Evolutionary conservation across 805 yeast genomes (phyloP).

Genomic region (Grigorovia humatica): DNA sequence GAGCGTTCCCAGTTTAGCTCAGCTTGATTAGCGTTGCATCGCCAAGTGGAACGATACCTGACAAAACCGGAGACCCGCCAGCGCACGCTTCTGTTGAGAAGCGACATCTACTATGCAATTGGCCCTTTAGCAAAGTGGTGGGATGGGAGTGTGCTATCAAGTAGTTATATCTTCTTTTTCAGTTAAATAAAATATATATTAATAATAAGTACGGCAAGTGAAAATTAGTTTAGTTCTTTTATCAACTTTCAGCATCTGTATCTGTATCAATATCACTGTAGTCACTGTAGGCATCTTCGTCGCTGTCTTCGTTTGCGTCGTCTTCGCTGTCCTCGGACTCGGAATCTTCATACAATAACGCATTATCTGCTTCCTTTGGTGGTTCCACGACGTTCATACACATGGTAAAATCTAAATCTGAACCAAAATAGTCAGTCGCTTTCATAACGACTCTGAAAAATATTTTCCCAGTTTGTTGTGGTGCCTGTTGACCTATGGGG

Average conservation of each 20-base stretch:
- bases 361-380: conserved; percentile 44
- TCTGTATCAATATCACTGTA: conserved; percentile 30
- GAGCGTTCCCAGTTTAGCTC: no score
- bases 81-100: no score
- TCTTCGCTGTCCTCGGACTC: conserved; percentile 34
- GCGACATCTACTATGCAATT: no score
- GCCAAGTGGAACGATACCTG: no score
- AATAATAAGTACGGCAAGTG: no score
- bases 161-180: no score
- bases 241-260: conserved; percentile 25
- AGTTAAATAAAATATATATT: neutral
- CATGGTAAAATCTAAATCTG: conserved; percentile 65
- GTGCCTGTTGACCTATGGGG: conserved; percentile 66
- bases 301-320: conserved; percentile 56
- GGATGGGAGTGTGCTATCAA: no score
- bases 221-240: no score
- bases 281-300: conserved; percentile 32
- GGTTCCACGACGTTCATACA: conserved; percentile 59
- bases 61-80: no score
- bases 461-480: conserved; percentile 53
- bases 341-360: conserved; percentile 47
- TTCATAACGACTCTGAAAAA: conserved; percentile 63
- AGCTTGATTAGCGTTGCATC: no score
- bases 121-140: no score
- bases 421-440: conserved; percentile 71